phyloP scores from a whole-genome alignment of 2,329 filamentous ascomycete species.

The Trematosphaeria pertusa region DNA sequence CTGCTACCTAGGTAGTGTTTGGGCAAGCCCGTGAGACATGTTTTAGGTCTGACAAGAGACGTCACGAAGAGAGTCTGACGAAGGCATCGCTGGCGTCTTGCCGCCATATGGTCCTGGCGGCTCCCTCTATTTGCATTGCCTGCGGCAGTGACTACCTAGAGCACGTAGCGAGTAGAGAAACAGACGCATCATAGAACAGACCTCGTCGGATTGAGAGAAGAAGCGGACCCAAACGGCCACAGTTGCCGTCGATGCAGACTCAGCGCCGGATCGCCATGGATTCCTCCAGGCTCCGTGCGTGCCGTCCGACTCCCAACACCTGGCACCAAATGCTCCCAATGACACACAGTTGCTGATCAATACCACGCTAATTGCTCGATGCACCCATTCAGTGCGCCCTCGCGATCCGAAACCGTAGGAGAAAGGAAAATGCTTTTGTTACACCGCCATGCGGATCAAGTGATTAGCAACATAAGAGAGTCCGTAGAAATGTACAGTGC shows the following conservation, averaged over 20 bases:
- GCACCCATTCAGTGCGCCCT: neutral
- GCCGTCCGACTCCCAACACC: conserved; percentile 18
- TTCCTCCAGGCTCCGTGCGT: too few species aligned
- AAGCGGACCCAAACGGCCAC: conserved; percentile 12
- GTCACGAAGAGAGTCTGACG: neutral
- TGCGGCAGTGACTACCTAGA: conserved; percentile 8
- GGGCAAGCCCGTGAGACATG: conserved; percentile 10
- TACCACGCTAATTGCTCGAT: neutral
- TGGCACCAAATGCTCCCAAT: conserved; percentile 14
- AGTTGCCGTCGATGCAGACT: neutral
- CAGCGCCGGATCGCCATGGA: too few species aligned
- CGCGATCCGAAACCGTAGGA: neutral
- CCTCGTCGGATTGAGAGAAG: conserved; percentile 16
- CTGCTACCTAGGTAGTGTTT: too few species aligned
- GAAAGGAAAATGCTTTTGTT: conserved; percentile 14
- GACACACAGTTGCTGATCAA: conserved; percentile 8
- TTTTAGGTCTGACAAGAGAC: neutral
- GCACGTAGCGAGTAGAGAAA: conserved; percentile 13
- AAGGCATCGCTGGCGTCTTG: neutral
- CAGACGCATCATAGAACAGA: neutral
- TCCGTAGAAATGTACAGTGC: conserved; percentile 10
- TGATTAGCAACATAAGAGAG: conserved; percentile 5
- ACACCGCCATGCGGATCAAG: conserved; percentile 5
- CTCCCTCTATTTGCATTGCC: conserved; percentile 5
- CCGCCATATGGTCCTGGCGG: conserved; percentile 1